Conservation (phyloP, 768 basidiomycete species). For the Leccinum disarticulatum region DNA sequence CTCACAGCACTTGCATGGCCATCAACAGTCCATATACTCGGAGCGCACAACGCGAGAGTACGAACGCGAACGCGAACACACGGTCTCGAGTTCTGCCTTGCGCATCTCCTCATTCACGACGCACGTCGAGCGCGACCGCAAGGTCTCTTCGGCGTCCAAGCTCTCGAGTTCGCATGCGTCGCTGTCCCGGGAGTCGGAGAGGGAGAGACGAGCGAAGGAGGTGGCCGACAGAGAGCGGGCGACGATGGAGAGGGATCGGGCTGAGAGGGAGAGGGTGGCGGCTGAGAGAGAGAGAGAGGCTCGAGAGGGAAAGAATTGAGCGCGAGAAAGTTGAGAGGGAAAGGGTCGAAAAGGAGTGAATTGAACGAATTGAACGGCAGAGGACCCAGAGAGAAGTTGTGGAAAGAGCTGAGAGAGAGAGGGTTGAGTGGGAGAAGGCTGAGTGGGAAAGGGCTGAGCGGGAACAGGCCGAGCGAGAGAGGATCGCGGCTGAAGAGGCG, state of each 20-base stretch:
- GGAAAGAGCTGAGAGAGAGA: conserved; percentile 1
- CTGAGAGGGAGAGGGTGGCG: conserved; percentile 15
- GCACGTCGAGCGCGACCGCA: conserved; percentile 12
- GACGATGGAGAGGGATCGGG: conserved; percentile 14
- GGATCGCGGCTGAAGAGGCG: conserved; percentile 7
- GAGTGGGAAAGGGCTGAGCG: no score
- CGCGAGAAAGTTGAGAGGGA: conserved; percentile 11
- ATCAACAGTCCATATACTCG: conserved; percentile 20
- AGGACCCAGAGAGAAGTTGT: conserved; percentile 3
- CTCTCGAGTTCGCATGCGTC: conserved; percentile 36
- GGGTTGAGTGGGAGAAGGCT: not conserved
- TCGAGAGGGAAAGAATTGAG: conserved; percentile 11
- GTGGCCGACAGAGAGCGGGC: conserved; percentile 20
- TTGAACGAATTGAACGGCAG: conserved; percentile 1
- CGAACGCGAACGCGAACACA: conserved; percentile 27
- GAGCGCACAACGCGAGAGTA: conserved; percentile 24
- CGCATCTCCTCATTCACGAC: conserved; percentile 22
- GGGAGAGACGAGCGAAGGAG: conserved; percentile 27
- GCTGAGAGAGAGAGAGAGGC: conserved; percentile 17
- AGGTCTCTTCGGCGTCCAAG: no score
- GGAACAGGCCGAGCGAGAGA: no score
- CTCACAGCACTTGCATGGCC: not conserved
- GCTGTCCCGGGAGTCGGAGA: conserved; percentile 22
- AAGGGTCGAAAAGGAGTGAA: not conserved
- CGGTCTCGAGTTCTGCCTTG: conserved; percentile 27